A percentile compares a stretch with the other conserved stretches of the same genome.
These are phyloP conservation scores for Lentinula sp. DNA, from an alignment of 768 basidiomycete genomes.

Conservation along the genomic window DNA sequence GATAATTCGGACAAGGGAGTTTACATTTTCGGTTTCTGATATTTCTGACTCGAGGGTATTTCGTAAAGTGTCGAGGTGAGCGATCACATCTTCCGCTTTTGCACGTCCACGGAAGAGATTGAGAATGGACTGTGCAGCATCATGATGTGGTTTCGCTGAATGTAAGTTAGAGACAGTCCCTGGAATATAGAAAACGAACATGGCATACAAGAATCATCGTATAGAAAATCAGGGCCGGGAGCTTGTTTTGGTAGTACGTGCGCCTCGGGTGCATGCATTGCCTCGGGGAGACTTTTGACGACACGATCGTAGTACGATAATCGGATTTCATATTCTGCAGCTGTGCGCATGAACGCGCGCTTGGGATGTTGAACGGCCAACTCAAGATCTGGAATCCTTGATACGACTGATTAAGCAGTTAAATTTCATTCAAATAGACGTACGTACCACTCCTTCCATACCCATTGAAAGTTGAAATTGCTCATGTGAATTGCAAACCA, in stretches of 20 bases:
- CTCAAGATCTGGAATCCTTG: slow-evolving; percentile 81
- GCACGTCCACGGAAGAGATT: slow-evolving; percentile 78
- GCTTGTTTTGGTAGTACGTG: slow-evolving; percentile 62
- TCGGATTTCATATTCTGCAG: slow-evolving; percentile 85
- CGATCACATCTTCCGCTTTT: slow-evolving; percentile 74
- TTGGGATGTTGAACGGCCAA: slow-evolving; percentile 77
- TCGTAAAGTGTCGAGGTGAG: slow-evolving; percentile 66
- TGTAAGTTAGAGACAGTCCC: not conserved
- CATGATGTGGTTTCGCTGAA: slow-evolving; percentile 70
- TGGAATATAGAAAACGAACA: not conserved
- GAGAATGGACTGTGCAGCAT: slow-evolving; percentile 73
- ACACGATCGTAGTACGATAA: slow-evolving; percentile 93
- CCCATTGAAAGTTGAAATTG: slow-evolving; percentile 97
- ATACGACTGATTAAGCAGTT: not conserved
- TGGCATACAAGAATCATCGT: slow-evolving; percentile 65
- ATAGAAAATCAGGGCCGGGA: slow-evolving; percentile 77
- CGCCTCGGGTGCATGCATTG: slow-evolving; percentile 64
- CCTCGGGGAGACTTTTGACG: slow-evolving; percentile 78
- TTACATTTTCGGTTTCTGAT: slow-evolving; percentile 56
- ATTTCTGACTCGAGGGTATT: slow-evolving; percentile 49
- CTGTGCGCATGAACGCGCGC: slow-evolving; percentile 80
- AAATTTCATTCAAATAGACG: not conserved
- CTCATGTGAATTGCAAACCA: slow-evolving; percentile 98
- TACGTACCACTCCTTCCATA: slow-evolving; percentile 96
- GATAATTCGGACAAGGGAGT: slow-evolving; percentile 67